Evolutionary conservation across 129 eudicot genomes (phyloP).

Genomic region (Dittrichia graveolens): DNA sequence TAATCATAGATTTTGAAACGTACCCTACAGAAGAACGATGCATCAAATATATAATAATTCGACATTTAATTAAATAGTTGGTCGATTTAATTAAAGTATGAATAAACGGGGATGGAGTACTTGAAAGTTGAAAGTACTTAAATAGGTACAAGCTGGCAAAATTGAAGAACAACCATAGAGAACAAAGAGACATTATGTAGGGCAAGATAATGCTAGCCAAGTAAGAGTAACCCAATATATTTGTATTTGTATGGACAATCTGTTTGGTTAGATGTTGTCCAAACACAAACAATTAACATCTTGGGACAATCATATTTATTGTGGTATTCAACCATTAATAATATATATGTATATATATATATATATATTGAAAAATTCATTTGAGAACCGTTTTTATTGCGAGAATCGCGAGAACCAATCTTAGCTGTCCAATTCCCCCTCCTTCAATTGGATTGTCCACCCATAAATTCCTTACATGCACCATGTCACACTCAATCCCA

Average conservation of each 20-base stretch:
- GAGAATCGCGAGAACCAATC: too few relatives aligned
- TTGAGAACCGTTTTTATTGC: too few relatives aligned
- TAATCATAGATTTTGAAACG: neutral
- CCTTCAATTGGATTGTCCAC: too few relatives aligned
- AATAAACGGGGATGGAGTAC: conserved; percentile 21
- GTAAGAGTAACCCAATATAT: conserved; percentile 19
- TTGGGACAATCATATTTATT: conserved; percentile 29
- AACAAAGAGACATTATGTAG: conserved; percentile 38
- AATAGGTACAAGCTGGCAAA: conserved; percentile 41
- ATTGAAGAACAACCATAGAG: conserved; percentile 21
- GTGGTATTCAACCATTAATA: neutral
- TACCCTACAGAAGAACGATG: neutral
- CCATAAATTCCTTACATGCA: too few relatives aligned
- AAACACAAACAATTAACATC: conserved; percentile 7
- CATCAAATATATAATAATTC: neutral
- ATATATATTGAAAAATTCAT: too few relatives aligned
- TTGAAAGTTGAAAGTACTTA: conserved; percentile 34
- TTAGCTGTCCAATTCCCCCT: too few relatives aligned
- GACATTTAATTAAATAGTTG: neutral
- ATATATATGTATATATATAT: too few relatives aligned
- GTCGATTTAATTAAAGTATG: neutral
- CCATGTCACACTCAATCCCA: too few relatives aligned
- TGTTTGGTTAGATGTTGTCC: conserved; percentile 33
- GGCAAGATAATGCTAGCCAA: conserved; percentile 38
- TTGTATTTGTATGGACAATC: conserved; percentile 26